Base-by-base conservation (phyloP, 805 yeast species). In the Candida lessepsii region DNA sequence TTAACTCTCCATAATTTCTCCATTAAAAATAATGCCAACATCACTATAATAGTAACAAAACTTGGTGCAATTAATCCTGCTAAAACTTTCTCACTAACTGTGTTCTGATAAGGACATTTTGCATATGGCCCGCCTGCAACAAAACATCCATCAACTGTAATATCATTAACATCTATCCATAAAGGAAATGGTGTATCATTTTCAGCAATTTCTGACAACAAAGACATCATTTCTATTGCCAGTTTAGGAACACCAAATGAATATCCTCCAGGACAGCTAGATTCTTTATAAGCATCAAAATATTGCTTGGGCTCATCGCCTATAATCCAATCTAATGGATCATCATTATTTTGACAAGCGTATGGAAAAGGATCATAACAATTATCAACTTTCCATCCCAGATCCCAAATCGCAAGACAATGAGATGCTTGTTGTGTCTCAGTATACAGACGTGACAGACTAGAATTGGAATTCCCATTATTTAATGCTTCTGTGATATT, bases 141-240 rank as follows among this genome's bases (percentile, higher is more conserved):
- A 90, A 93, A 91, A 54, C 98, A 90, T 40, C 79, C 75, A 2
- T 73, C 62, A 15, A 81, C 79, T 1, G 86, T 75, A 16, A 91
- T 71, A 13, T 90, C 86, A 56, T 91, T 90, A 47, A 88, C 50
- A 60, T 87, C 88, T 3, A 88, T 76, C 97, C 97, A 90, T 0
- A 79, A 65, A 0, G 76, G 75, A 10, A 49, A 59, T 11, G 45
- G 49, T 2, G 52, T 45, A 11, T 61, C 56, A 2, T 50, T 25
- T 34, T 40, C 10, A 42, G 49, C 51, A 20, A 72, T 59, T 29
- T 60, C 56, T 29, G 61, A 51, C 40, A 55, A 41, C 5, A 63
- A 46, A 15, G 65, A 50, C 17, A 55, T 46, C 50, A 63, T 61
- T 41, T 72, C 67, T 25, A 58, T 45, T 39, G 57, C 56, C 71